phyloP scores from a whole-genome alignment of 768 basidiomycete genomes.

The Kwoniella sp. region DNA sequence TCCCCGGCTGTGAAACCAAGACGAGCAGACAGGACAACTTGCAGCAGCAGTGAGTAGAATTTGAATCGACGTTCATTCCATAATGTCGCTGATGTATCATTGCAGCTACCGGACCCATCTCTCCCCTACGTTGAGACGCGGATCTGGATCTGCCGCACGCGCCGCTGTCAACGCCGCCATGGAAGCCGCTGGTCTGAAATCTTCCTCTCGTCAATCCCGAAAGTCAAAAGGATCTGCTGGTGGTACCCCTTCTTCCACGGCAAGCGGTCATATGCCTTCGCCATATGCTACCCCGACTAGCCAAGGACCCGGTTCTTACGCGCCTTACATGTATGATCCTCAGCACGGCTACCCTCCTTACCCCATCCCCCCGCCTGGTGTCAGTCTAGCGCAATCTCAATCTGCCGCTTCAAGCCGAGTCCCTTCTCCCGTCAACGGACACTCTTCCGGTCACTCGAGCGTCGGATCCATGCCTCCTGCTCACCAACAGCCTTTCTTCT shows the following conservation, averaged over 20 bases:
- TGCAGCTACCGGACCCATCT: conserved; percentile 51
- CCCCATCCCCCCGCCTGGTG: conserved; percentile 33
- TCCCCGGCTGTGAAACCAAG: conserved; percentile 89
- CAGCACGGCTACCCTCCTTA: conserved; percentile 34
- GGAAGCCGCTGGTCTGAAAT: conserved; percentile 52
- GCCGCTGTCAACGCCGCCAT: conserved; percentile 48
- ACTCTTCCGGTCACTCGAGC: conserved; percentile 33
- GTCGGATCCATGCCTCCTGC: conserved; percentile 31
- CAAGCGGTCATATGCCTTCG: conserved; percentile 37
- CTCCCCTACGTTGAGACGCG: conserved; percentile 45
- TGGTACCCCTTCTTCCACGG: conserved; percentile 44
- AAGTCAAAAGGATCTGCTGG: conserved; percentile 46
- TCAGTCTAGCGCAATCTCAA: conserved; percentile 30
- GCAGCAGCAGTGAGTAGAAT: conserved; percentile 62
- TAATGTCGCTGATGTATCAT: neutral
- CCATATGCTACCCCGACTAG: conserved; percentile 45
- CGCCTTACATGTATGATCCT: conserved; percentile 44
- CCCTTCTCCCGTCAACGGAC: conserved; percentile 46
- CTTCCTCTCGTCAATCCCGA: conserved; percentile 36
- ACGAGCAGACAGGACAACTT: conserved; percentile 90
- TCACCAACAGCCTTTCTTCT: conserved; percentile 41
- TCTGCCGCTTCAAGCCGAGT: conserved; percentile 42
- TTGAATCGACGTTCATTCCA: neutral
- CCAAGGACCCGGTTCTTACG: conserved; percentile 38
- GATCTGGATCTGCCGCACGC: conserved; percentile 47